A percentile compares a stretch with the other conserved stretches of the same genome.
Conservation (phyloP, 805 yeast genomes). For the Saturnispora halmiae region DNA sequence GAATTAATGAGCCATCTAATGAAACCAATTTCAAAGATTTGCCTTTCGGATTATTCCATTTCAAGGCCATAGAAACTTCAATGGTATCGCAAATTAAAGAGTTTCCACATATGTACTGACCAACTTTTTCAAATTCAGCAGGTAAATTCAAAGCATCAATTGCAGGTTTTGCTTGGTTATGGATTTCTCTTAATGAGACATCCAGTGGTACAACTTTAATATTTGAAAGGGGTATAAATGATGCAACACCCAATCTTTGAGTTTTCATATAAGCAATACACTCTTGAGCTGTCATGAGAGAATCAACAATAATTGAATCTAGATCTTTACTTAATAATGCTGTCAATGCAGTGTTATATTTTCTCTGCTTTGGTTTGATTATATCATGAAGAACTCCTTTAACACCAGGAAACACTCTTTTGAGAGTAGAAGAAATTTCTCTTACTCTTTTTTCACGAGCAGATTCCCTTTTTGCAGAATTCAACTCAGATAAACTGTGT, state of each 20-base stretch:
- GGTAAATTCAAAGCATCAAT: conserved; percentile 69
- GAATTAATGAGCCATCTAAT: conserved; percentile 75
- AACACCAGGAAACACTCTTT: conserved; percentile 76
- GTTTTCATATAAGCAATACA: conserved; percentile 76
- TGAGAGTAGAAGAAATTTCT: conserved; percentile 63
- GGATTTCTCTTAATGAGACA: conserved; percentile 44
- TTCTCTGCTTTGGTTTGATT: conserved; percentile 65
- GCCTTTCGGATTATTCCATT: conserved; percentile 46
- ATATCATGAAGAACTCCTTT: conserved; percentile 73
- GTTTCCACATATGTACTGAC: conserved; percentile 70
- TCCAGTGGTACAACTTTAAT: conserved; percentile 50
- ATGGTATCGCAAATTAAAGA: conserved; percentile 70
- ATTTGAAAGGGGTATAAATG: conserved; percentile 82
- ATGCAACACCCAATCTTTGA: conserved; percentile 75
- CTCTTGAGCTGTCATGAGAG: conserved; percentile 58
- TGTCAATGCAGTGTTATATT: conserved; percentile 64
- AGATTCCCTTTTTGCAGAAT: conserved; percentile 69
- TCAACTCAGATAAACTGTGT: conserved; percentile 56
- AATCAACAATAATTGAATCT: conserved; percentile 80
- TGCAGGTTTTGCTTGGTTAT: conserved; percentile 52
- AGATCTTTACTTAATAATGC: conserved; percentile 70
- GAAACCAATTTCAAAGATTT: conserved; percentile 64
- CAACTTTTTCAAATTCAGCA: conserved; percentile 59
- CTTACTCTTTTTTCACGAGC: conserved; percentile 58
- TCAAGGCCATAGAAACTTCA: conserved; percentile 56